These are phyloP conservation scores for Populus tremula DNA, from an alignment of 345 rosid species.

Conservation along the genomic window DNA sequence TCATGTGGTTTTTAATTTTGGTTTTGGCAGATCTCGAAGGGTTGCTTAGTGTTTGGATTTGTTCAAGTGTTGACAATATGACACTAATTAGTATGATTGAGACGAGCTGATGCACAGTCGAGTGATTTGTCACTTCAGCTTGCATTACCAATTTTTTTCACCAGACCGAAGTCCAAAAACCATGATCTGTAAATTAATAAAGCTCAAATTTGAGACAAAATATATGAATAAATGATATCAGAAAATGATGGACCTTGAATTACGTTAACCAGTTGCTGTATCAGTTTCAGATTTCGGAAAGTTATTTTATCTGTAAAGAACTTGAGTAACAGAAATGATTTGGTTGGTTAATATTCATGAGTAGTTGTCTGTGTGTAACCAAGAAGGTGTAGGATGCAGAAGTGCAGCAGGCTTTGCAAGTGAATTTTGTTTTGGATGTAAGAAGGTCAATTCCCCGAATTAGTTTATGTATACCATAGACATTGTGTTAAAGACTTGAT, in stretches of 20 bases:
- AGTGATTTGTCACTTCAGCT: background rate
- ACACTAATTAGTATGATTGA: background rate
- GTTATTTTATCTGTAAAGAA: background rate
- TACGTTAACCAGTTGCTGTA: background rate
- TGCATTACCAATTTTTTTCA: background rate
- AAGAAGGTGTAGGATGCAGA: background rate
- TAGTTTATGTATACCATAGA: no score
- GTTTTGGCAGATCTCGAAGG: background rate
- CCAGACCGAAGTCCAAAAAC: background rate
- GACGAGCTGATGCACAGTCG: background rate
- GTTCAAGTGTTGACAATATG: background rate
- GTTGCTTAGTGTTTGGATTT: constrained; percentile 2
- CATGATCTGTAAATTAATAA: background rate
- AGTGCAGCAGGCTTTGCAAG: background rate
- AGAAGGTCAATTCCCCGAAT: background rate
- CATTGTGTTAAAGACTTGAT: background rate
- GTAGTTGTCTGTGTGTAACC: background rate
- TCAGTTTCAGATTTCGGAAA: background rate
- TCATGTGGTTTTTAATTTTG: background rate
- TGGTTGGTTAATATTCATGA: background rate
- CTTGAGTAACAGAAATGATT: background rate
- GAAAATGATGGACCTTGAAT: background rate
- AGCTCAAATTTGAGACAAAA: background rate
- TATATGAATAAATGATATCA: background rate
- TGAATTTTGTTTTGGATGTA: background rate